phyloP scores from a whole-genome alignment of 345 rosid genomes.

The Eucalyptus regnans region DNA sequence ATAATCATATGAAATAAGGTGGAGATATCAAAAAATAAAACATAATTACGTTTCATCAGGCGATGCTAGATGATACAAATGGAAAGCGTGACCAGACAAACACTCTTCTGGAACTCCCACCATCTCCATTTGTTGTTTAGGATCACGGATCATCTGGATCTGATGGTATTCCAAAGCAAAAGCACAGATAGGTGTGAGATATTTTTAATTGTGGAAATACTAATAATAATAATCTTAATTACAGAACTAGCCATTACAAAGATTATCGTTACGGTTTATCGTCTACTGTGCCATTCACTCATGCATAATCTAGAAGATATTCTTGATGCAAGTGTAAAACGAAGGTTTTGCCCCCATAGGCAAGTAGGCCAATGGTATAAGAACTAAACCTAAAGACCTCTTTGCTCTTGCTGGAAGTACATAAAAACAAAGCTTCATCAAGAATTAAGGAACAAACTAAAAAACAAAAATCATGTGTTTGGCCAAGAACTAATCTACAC shows the following conservation, averaged over 20 bases:
- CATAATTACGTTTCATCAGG: slow-evolving; percentile 69
- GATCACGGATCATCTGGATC: slow-evolving; percentile 82
- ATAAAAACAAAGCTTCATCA: not conserved
- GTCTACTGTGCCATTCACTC: not conserved
- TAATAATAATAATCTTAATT: not conserved
- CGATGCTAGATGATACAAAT: slow-evolving; percentile 75
- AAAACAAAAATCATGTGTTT: not conserved
- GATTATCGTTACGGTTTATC: not conserved
- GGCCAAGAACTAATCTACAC: not conserved
- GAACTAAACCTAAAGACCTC: not conserved
- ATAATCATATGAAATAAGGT: not conserved
- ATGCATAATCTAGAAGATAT: not conserved
- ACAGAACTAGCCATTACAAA: not conserved
- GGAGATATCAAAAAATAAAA: not conserved
- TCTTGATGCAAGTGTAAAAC: not conserved
- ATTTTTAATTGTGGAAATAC: not conserved
- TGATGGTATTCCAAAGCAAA: not conserved
- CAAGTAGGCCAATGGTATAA: not conserved
- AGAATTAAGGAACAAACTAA: not conserved
- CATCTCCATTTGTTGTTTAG: slow-evolving; percentile 68
- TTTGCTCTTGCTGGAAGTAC: not conserved
- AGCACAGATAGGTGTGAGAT: not conserved
- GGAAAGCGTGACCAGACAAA: slow-evolving; percentile 85
- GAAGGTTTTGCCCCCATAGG: not conserved
- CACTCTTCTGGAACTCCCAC: slow-evolving; percentile 88